These are phyloP conservation scores for Gonapodya prolifera DNA, from an alignment of 192 early-diverging fungal genomes.

Conservation along the genomic window DNA sequence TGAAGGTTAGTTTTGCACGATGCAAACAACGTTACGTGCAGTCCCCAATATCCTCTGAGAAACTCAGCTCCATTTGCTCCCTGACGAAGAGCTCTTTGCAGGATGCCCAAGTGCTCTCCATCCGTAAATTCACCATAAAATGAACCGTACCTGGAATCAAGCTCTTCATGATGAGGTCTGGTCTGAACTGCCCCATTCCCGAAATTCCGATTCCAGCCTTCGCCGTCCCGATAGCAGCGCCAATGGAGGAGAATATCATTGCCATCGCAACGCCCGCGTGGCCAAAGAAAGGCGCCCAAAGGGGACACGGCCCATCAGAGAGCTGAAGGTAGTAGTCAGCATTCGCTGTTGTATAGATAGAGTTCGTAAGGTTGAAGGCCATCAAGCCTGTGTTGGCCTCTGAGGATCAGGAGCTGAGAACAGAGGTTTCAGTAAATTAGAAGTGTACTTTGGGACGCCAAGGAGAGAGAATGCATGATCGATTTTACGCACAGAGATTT, in stretches of 20 bases:
- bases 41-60: too few species aligned
- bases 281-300: conserved; percentile 92
- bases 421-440: too few species aligned
- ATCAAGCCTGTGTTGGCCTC: too few species aligned
- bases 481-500: too few species aligned
- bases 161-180: conserved; percentile 71
- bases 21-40: too few species aligned
- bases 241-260: conserved; percentile 76
- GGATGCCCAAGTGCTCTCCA: not conserved
- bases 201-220: conserved; percentile 83
- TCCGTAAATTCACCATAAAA: not conserved
- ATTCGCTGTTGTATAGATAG: not conserved
- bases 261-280: conserved; percentile 82
- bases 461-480: too few species aligned
- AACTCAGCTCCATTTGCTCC: conserved; percentile 8
- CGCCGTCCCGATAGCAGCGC: conserved; percentile 85
- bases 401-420: too few species aligned
- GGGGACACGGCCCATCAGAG: conserved; percentile 45
- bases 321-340: not conserved
- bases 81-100: not conserved
- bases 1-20: not conserved
- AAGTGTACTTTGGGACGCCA: too few species aligned
- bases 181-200: conserved; percentile 72
- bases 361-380: not conserved
- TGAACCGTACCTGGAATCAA: conserved; percentile 9